A percentile compares a stretch with the other conserved stretches of the same genome.
phyloP scores from a whole-genome alignment of 192 early-diverging fungal species.

The Podila horticola region DNA sequence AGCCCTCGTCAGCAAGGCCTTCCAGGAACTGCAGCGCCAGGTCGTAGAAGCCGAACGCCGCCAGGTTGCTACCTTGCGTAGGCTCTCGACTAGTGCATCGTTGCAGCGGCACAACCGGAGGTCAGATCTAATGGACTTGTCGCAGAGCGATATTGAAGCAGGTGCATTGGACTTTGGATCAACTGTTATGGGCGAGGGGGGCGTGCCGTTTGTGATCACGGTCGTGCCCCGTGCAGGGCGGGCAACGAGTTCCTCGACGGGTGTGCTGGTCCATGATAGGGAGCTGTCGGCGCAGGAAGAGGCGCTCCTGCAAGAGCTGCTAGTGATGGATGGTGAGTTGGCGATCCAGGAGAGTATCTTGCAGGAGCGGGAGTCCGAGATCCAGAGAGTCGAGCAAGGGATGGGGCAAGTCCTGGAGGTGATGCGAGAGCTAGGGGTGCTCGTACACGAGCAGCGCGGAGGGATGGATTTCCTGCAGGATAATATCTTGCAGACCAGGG shows the following conservation, averaged over 20 bases:
- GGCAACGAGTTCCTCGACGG: neutral
- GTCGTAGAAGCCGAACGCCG: conserved; percentile 26
- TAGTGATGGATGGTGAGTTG: conserved; percentile 38
- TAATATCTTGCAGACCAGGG: conserved; percentile 37
- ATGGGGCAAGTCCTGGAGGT: conserved; percentile 40
- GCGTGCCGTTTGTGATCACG: neutral
- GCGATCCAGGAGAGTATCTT: conserved; percentile 36
- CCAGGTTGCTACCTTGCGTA: conserved; percentile 31
- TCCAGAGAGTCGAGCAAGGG: conserved; percentile 31
- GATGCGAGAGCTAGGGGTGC: conserved; percentile 39
- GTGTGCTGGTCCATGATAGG: conserved; percentile 15
- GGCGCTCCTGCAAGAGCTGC: conserved; percentile 18
- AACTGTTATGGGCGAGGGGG: too few relatives aligned
- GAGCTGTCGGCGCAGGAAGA: conserved; percentile 48
- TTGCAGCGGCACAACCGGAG: conserved; percentile 10
- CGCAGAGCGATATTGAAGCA: conserved; percentile 25
- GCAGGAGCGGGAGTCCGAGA: conserved; percentile 40
- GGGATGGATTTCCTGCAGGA: conserved; percentile 46
- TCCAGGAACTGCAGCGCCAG: conserved; percentile 38
- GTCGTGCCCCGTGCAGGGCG: neutral
- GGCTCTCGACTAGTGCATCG: conserved; percentile 36
- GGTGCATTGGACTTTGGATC: neutral
- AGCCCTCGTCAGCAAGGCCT: conserved; percentile 21
- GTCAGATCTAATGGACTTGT: conserved; percentile 34
- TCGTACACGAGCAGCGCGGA: conserved; percentile 34